Conservation (phyloP, 495 filamentous ascomycete species). For the Annulohypoxylon moriforme region DNA sequence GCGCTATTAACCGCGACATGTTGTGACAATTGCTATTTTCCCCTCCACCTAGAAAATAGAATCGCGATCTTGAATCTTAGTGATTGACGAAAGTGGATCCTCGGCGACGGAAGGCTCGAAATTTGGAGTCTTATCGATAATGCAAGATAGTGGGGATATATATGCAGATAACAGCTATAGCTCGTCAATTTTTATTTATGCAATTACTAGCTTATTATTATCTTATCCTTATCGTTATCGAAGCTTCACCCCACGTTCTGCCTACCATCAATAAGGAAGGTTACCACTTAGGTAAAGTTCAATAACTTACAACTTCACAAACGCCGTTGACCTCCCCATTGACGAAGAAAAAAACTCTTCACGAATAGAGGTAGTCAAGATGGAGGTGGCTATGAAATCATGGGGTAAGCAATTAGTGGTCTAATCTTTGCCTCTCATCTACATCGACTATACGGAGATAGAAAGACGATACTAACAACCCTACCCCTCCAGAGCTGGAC, state of each 20-base stretch:
- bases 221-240: slow-evolving; percentile 16
- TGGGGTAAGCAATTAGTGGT: slow-evolving; percentile 67
- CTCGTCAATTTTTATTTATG: background rate
- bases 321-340: background rate
- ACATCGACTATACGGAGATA: too few relatives aligned
- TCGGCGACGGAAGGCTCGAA: slow-evolving; percentile 23
- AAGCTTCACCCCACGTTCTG: slow-evolving; percentile 41
- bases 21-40: slow-evolving; percentile 29
- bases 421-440: too few relatives aligned
- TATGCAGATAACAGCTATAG: background rate
- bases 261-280: too few relatives aligned
- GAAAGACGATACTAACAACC: slow-evolving; percentile 21
- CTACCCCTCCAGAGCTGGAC: slow-evolving; percentile 76
- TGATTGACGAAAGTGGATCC: slow-evolving; percentile 5
- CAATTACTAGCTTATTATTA: slow-evolving; percentile 19
- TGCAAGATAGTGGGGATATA: background rate
- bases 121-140: slow-evolving; percentile 48
- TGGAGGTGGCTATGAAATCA: slow-evolving; percentile 69
- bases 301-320: slow-evolving; percentile 9
- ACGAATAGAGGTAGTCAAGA: slow-evolving; percentile 39
- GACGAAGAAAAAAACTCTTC: background rate
- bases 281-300: too few relatives aligned
- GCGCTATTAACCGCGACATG: slow-evolving; percentile 45
- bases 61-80: slow-evolving; percentile 38
- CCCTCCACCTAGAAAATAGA: slow-evolving; percentile 20